phyloP scores from a whole-genome alignment of 78 protist genomes.

The Dictyostelium capitatum region DNA sequence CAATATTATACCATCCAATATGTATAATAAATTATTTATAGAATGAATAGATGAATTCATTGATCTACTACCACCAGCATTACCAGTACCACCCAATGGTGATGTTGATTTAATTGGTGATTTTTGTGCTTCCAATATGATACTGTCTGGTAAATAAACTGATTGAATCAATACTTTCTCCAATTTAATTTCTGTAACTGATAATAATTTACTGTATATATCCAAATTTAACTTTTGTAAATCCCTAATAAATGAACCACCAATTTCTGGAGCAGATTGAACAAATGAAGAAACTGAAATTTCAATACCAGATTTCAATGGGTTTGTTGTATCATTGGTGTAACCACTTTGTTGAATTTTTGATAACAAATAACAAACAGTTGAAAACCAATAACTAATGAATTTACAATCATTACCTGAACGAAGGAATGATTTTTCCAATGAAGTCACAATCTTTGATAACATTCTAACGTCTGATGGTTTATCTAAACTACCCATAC shows the following conservation, averaged over 20 bases:
- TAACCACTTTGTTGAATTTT: constrained; percentile 59
- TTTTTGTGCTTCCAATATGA: constrained; percentile 51
- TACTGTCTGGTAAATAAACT: constrained; percentile 38
- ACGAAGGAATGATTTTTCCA: constrained; percentile 46
- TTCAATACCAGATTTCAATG: constrained; percentile 55
- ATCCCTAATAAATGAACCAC: constrained; percentile 69
- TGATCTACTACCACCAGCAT: not conserved
- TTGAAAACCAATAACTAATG: constrained; percentile 69
- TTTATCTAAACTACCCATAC: constrained; percentile 56
- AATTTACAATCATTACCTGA: constrained; percentile 77
- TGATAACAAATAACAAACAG: constrained; percentile 37
- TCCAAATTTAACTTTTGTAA: constrained; percentile 24
- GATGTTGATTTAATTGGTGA: constrained; percentile 17
- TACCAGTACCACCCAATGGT: not conserved
- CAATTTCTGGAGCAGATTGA: constrained; percentile 42
- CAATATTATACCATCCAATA: constrained; percentile 15
- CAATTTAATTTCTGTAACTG: constrained; percentile 57
- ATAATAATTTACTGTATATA: constrained; percentile 51
- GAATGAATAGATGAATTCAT: not conserved
- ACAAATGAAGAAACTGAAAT: constrained; percentile 31
- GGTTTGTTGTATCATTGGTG: constrained; percentile 38
- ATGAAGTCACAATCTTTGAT: constrained; percentile 8
- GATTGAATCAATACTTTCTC: constrained; percentile 60
- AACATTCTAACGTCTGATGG: constrained; percentile 25
- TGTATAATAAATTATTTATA: not conserved